These are phyloP conservation scores for Ceratocystis ficicola DNA, from an alignment of 2,329 filamentous ascomycete genomes.

Conservation along the genomic window DNA sequence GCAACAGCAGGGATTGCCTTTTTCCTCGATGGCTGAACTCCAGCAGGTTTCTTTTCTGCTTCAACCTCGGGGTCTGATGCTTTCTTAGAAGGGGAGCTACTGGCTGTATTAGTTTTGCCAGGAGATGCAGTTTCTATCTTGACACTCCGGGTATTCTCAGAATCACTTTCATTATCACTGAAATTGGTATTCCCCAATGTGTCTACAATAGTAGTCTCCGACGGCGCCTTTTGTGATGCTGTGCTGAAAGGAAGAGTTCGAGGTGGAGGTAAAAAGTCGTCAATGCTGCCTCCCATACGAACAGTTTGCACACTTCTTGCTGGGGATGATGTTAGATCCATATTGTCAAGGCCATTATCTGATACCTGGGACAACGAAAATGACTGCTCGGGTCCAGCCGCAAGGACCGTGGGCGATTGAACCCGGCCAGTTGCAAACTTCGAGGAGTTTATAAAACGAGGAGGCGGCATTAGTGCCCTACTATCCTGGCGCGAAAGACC, in stretches of 20 bases:
- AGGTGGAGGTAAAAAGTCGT: constrained; percentile 18
- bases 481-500: constrained; percentile 4
- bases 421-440: not conserved
- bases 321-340: not conserved
- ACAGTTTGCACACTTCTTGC: too few relatives aligned
- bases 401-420: not conserved
- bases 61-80: not conserved
- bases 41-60: not conserved
- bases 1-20: not conserved
- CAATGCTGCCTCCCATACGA: constrained; percentile 2
- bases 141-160: not conserved
- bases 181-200: not conserved
- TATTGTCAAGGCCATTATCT: not conserved
- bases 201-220: not conserved
- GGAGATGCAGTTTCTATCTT: not conserved
- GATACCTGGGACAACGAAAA: not conserved
- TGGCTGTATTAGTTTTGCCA: too few relatives aligned
- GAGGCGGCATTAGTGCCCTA: not conserved
- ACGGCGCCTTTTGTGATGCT: not conserved
- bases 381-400: not conserved
- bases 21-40: not conserved
- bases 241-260: constrained; percentile 18
- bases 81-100: not conserved
- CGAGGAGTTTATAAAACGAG: not conserved
- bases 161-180: not conserved